A percentile compares a stretch with the other conserved stretches of the same genome.
Evolutionary conservation across 2,329 filamentous ascomycete species (phyloP).

Genomic region (Colletotrichum camelliae): DNA sequence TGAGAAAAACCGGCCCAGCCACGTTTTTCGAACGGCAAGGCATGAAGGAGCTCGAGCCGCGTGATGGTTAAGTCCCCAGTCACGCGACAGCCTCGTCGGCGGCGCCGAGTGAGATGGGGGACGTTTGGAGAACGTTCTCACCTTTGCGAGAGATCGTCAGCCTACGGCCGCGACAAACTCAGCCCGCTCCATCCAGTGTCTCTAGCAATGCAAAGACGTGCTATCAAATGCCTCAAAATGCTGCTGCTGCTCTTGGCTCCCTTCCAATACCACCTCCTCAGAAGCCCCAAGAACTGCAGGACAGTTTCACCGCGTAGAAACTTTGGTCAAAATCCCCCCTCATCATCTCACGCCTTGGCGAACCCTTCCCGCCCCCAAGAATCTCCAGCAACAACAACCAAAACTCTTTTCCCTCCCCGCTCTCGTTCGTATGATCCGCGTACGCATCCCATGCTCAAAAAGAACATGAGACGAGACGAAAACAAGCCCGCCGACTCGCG

Average conservation of each 20-base stretch:
- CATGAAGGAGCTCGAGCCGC: neutral
- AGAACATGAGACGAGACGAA: neutral
- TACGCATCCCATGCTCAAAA: neutral
- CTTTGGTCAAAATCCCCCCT: neutral
- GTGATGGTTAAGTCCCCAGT: neutral
- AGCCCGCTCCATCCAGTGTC: neutral
- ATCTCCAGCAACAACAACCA: neutral
- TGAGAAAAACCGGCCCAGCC: neutral
- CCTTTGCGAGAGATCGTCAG: neutral
- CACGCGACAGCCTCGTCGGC: neutral
- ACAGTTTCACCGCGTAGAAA: neutral
- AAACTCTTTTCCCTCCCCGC: neutral
- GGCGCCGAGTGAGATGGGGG: neutral
- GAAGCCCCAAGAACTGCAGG: neutral
- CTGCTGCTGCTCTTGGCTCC: neutral
- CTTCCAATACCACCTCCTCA: neutral
- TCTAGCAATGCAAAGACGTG: neutral
- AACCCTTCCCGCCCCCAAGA: neutral
- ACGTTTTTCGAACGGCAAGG: neutral
- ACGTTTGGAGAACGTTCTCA: neutral
- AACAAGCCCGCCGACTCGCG: no score
- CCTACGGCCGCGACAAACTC: neutral
- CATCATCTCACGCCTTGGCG: neutral
- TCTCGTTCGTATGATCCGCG: neutral
- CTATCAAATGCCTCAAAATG: neutral